Base-by-base conservation (phyloP, 306 rosid species). In the Fragaria ananassa region DNA sequence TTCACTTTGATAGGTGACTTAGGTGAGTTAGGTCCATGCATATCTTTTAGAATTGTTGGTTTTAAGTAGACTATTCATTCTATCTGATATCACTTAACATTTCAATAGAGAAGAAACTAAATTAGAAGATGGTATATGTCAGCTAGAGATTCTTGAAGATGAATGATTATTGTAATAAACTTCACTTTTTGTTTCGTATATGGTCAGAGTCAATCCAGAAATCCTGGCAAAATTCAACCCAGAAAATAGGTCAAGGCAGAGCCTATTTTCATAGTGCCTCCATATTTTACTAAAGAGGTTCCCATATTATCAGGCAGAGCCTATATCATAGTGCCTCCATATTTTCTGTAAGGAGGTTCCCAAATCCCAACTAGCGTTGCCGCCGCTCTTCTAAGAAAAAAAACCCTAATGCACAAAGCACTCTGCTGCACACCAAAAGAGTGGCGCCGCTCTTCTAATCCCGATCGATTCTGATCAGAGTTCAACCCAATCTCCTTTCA, bases 1-100 rank as follows among this genome's bases (percentile, higher is more conserved):
- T 35, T 18, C 80, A 4, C 80, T 12, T 66, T n/a, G 62, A 1
- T 29, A 29, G 31, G 31, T 29, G 31, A 29, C 31, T 25, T 25
- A 25, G 31, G 31, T 29, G 31, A 29, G 3, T 25, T 25, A 25
- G 35, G 61, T 14, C 76, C 74, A 77, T 47, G 54, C 39, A 53
- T 15, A 74, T 73, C 77, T 72, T 75, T 70, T 54, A 35, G 46
- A 65, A 23, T 14, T 41, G 37, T 69, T 71, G 66, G 82, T 75
- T 79, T 76, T 83, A 80, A 50, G 68, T 71, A 60, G 74, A 56
- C 74, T 49, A 49, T 37, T 46, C 10, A 49, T 37, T 46, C 10
- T 39, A 68, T 29, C 70, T 13, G 79, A 80, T 58, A 18, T 46
- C 35, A 12, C 41, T 5, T n/a, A 72, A 17, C 8, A 10, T 37